Percentiles rank a stretch among this genome's conserved stretches.
Conservation (phyloP, 148 eudicot species). For the Camellia lanceoleosa region DNA sequence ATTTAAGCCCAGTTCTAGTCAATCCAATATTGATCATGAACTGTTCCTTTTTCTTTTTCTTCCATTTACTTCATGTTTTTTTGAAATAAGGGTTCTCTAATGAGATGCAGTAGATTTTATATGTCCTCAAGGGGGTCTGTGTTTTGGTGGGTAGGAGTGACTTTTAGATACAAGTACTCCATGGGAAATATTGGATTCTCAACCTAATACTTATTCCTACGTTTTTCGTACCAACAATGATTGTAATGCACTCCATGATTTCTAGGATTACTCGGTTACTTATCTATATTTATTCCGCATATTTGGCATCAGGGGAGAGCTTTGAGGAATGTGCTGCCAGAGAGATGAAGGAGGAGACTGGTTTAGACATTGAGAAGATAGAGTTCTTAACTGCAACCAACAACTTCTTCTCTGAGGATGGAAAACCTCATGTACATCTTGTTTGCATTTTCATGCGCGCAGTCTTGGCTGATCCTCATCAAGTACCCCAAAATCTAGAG, state of each 20-base stretch:
- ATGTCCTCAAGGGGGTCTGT: too few species aligned
- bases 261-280: neutral
- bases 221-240: neutral
- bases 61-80: neutral
- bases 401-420: constrained; percentile 43
- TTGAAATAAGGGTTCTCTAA: neutral
- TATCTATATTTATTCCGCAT: neutral
- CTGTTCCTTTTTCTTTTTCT: neutral
- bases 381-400: constrained; percentile 68
- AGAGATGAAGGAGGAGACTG: constrained; percentile 89
- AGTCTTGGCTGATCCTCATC: constrained; percentile 36
- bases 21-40: neutral
- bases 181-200: too few species aligned
- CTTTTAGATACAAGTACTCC: too few species aligned
- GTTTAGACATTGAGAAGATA: constrained; percentile 50
- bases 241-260: neutral
- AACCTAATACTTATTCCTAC: neutral
- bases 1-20: too few species aligned
- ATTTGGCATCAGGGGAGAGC: constrained; percentile 60
- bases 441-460: constrained; percentile 65
- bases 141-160: too few species aligned
- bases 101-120: neutral
- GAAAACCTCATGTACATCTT: constrained; percentile 54
- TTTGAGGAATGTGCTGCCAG: constrained; percentile 88
- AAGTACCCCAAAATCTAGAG: constrained; percentile 55